Evolutionary conservation across 2,329 filamentous ascomycete genomes (phyloP).

Genomic region (Fusarium drepaniforme): DNA sequence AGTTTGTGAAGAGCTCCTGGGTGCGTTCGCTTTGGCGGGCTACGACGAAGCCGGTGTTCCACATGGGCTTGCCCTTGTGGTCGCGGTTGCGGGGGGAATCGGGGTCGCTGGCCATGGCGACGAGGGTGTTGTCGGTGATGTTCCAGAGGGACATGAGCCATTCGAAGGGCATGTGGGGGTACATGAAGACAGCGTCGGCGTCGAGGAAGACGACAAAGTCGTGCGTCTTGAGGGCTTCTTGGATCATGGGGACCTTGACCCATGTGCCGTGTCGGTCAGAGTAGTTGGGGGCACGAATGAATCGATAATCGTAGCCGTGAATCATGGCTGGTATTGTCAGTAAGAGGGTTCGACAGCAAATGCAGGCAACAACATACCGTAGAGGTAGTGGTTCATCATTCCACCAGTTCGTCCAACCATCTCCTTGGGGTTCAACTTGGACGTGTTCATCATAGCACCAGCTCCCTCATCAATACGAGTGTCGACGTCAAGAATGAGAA

Average conservation of each 20-base stretch:
- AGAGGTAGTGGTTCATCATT: conserved; percentile 40
- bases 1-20: conserved; percentile 34
- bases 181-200: conserved; percentile 56
- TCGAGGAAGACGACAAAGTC: conserved; percentile 59
- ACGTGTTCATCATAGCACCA: conserved; percentile 25
- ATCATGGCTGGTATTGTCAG: conserved; percentile 46
- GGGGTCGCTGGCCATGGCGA: conserved; percentile 61
- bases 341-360: too few species aligned
- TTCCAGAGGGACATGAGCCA: conserved; percentile 63
- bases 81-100: conserved; percentile 53
- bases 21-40: conserved; percentile 40
- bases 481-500: conserved; percentile 38
- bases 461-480: conserved; percentile 10
- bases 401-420: conserved; percentile 28
- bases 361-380: too few species aligned
- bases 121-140: conserved; percentile 52
- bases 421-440: conserved; percentile 13
- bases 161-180: conserved; percentile 59
- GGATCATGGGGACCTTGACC: conserved; percentile 57
- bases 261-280: conserved; percentile 58
- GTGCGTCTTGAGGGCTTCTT: conserved; percentile 53
- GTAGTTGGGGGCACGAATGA: conserved; percentile 57
- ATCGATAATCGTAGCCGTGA: conserved; percentile 63
- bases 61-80: conserved; percentile 37
- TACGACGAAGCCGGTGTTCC: conserved; percentile 40